These are phyloP conservation scores for Chenopodium quinoa DNA, from an alignment of 148 eudicot genomes.

Conservation along the genomic window DNA sequence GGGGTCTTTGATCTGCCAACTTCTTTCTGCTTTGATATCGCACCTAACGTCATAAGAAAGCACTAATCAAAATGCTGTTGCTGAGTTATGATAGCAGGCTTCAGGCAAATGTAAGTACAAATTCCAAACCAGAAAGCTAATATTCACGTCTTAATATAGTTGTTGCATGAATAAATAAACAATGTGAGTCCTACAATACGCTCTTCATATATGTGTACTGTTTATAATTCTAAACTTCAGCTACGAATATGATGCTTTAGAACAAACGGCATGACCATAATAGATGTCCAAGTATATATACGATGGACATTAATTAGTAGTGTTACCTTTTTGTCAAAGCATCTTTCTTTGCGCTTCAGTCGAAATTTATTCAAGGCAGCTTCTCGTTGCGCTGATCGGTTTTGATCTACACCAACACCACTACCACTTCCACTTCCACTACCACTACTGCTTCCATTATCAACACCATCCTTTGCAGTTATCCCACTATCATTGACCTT, in stretches of 20 bases:
- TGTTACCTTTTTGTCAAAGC: conserved; percentile 69
- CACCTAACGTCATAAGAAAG: conserved; percentile 37
- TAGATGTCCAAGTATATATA: neutral
- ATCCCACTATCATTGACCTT: conserved; percentile 41
- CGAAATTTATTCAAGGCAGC: conserved; percentile 60
- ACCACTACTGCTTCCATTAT: conserved; percentile 31
- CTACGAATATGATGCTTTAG: neutral
- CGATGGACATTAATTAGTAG: neutral
- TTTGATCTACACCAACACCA: conserved; percentile 45
- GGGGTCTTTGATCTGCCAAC: conserved; percentile 81
- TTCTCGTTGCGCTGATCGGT: conserved; percentile 44
- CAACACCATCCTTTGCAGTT: conserved; percentile 34
- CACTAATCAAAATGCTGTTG: neutral
- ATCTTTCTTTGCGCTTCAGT: conserved; percentile 66
- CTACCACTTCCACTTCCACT: conserved; percentile 47
- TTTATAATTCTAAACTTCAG: neutral
- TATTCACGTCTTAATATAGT: neutral
- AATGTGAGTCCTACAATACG: neutral
- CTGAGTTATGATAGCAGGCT: conserved; percentile 1
- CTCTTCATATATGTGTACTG: neutral
- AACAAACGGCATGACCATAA: neutral
- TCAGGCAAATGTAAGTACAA: conserved; percentile 3
- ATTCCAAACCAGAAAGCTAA: neutral
- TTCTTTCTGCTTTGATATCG: conserved; percentile 77
- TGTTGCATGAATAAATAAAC: neutral